Conservation (phyloP, 805 yeast genomes). For the Candida namnaoensis region DNA sequence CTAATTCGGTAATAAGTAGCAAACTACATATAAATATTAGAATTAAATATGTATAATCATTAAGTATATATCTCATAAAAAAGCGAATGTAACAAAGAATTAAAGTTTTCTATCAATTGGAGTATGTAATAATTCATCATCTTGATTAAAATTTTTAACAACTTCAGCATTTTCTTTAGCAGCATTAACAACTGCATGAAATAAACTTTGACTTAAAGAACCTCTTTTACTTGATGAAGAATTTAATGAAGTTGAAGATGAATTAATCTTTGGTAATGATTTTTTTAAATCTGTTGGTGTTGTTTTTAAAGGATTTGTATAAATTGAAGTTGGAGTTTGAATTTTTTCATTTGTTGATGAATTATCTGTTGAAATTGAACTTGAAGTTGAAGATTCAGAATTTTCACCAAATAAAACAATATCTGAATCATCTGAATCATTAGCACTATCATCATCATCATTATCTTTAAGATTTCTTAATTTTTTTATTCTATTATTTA, state of each 20-base stretch:
- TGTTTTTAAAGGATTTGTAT: conserved; percentile 5
- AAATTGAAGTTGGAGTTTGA: too few relatives aligned
- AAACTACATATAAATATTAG: too few relatives aligned
- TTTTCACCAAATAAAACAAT: conserved; percentile 21
- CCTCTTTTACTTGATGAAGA: conserved; percentile 21
- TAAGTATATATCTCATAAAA: too few relatives aligned
- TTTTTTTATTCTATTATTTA: conserved; percentile 70
- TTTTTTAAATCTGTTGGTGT: conserved; percentile 4
- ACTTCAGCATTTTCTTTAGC: conserved; percentile 53
- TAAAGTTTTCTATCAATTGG: background rate
- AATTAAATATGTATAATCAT: too few relatives aligned
- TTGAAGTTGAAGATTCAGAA: conserved; percentile 2
- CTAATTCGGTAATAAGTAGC: too few relatives aligned
- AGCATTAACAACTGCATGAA: conserved; percentile 63
- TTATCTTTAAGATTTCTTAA: conserved; percentile 49
- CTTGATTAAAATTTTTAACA: conserved; percentile 15
- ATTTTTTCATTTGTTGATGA: background rate
- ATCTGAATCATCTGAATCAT: conserved; percentile 15
- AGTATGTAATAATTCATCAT: background rate
- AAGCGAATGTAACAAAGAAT: too few relatives aligned
- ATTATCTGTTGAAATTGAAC: background rate
- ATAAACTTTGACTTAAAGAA: conserved; percentile 40
- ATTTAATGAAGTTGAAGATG: conserved; percentile 1
- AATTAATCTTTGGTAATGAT: conserved; percentile 4
- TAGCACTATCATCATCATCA: conserved; percentile 50